Evolutionary conservation across 1,139 yeast genomes (phyloP), one percentile per base, ranked within the genome.

Genomic region (Ogataea hybrid): DNA sequence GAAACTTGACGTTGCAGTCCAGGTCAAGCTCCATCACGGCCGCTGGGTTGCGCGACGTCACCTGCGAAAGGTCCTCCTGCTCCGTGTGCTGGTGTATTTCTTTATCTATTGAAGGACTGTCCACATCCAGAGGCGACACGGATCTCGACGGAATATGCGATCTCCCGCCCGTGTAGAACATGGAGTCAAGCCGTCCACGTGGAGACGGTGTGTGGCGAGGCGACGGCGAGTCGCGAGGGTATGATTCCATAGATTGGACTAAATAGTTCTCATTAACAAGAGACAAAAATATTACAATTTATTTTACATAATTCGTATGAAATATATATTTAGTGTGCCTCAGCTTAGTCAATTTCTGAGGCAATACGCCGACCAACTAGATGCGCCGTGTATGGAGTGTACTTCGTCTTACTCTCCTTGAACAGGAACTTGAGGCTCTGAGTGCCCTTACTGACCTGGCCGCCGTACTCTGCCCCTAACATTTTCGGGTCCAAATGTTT

Each of bases 21-120:
- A 88, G 67, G 56, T 84, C 92, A 45, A 92, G 66, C 62, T 92
- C 98, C 68, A 92, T 67, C 1, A 92, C 83, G n/a, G 83, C 78
- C n/a, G 89, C 82, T 5, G 88, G 88, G 52, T 82, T 84, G 49
- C 77, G 75, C 10, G 81, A 74, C 15, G 85, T 78, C 1, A 90
- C 90, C 22, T 70, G 52, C 15, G 71, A 60, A 25, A 75, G 59
- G 48, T 74, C 79, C n/a, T 70, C 40, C 20, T 42, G 48, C 4
- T 47, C 37, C n/a, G 39, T 35, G 12, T 47, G 48, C 12, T 34
- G 28, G 17, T 28, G 44, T 27, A 41, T 33, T 21, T 36, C 43
- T 6, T 25, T 37, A 32, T 51, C 52, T 21, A 44, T 44, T 12
- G 49, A 48, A 12, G 45, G 42, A 2, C 41, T 30, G 12, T 37